phyloP scores from a whole-genome alignment of 2,329 filamentous ascomycete genomes.

The Fusarium bactridioides region DNA sequence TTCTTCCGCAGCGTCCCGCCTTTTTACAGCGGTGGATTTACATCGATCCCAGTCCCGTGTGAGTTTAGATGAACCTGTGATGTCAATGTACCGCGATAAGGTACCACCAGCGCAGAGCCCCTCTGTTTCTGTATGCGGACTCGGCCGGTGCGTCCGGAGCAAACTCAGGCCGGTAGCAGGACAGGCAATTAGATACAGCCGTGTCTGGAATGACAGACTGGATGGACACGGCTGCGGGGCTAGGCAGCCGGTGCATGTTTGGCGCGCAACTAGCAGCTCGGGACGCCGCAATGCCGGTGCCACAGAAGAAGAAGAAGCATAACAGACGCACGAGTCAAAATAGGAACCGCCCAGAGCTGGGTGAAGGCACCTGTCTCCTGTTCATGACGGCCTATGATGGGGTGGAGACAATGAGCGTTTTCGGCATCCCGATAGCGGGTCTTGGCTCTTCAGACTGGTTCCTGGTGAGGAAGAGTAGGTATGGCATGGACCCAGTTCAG shows the following conservation, averaged over 20 bases:
- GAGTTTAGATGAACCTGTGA: slow-evolving; percentile 7
- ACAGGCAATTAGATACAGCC: slow-evolving; percentile 19
- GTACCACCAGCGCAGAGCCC: background rate
- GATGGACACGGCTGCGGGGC: slow-evolving; percentile 22
- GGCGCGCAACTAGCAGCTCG: slow-evolving; percentile 36
- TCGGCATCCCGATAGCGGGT: slow-evolving; percentile 37
- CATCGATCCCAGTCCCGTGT: background rate
- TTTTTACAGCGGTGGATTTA: background rate
- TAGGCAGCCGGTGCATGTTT: slow-evolving; percentile 24
- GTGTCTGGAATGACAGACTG: slow-evolving; percentile 4
- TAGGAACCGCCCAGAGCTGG: slow-evolving; percentile 12
- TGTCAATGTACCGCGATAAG: slow-evolving; percentile 3
- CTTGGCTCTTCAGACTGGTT: slow-evolving; percentile 26
- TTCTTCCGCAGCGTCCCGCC: slow-evolving; percentile 16
- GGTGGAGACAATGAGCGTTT: slow-evolving; percentile 29
- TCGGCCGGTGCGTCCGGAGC: slow-evolving; percentile 36
- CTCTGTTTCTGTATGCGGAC: slow-evolving; percentile 9
- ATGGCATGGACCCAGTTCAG: slow-evolving; percentile 25
- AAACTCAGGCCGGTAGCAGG: slow-evolving; percentile 24
- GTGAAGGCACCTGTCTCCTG: slow-evolving; percentile 1
- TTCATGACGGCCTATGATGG: slow-evolving; percentile 1
- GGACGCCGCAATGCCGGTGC: slow-evolving; percentile 38
- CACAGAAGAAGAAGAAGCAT: slow-evolving; percentile 38
- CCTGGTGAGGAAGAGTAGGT: slow-evolving; percentile 21
- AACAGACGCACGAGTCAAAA: slow-evolving; percentile 35